Evolutionary conservation across 2,329 filamentous ascomycete species (phyloP), one percentile per base, ranked within the genome.

Genomic region (Thelonectria olida): DNA sequence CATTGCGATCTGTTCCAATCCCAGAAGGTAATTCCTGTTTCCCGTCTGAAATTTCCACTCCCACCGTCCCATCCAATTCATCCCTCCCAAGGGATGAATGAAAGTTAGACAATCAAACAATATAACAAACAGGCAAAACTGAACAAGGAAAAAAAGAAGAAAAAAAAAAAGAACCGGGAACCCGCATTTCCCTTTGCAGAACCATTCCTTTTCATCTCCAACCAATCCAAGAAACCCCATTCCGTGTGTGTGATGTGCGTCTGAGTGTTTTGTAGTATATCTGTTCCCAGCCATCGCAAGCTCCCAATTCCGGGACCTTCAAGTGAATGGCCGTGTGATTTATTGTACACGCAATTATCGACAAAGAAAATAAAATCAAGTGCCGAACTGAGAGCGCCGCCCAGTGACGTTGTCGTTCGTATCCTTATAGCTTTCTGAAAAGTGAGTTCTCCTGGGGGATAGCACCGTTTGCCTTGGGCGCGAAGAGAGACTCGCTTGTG

Each of bases 401-500:
- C 61, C 51, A 60, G 55, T 60, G 52, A 47, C 51, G 45, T 38
- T 27, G 39, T 34, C 51, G 31, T 17, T 36, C 34, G 23, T 39
- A 51, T 44, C 52, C 51, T 58, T 52, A 54, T 44, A 48, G 44
- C 54, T 62, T 25, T n/a, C 42, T 39, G 50, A 63, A 56, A 39
- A 69, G 42, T 20, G 65, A 62, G 31, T 15, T 5, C 31, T 22
- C 50, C 53, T n/a, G 49, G 23, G 34, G 31, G 2, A 31, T 41
- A 19, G 56, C 13, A 13, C 54, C 49, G 38, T 59, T 59, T 13
- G 59, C 47, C 58, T 65, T 67, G 28, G 47, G 50, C 27, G 44
- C 57, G 20, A 71, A 71, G 38, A 71, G 64, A 22, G 68, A 71
- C 17, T 62, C 61, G 39, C 57, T 52, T 45, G 58, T 64, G 12